Percentiles rank a stretch among this genome's conserved stretches.
These are phyloP conservation scores for Cucumis sativus DNA, from an alignment of 306 rosid species.

Conservation along the genomic window Cucumber_9930_V3 NC_026659.2:7620001-7620500, in stretches of 20 bases:
- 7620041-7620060: not conserved
- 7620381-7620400: not conserved
- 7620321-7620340: not conserved
- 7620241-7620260: constrained; percentile 38
- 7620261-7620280: constrained; percentile 26
- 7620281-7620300: not conserved
- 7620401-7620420: not conserved
- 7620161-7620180: constrained; percentile 46
- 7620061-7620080: constrained; percentile 5
- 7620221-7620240: constrained; percentile 48
- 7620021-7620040: constrained; percentile 32
- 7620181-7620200: constrained; percentile 67
- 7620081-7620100: not conserved
- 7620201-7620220: constrained; percentile 66
- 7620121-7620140: constrained; percentile 67
- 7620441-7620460: not conserved
- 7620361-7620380: not conserved
- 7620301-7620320: not conserved
- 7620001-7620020: constrained; percentile 74
- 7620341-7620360: not conserved
- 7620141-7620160: constrained; percentile 71
- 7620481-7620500: not conserved
- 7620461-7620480: not conserved
- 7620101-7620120: constrained; percentile 31
- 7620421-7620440: not conserved